Evolutionary conservation across 805 yeast species (phyloP), one percentile per base, ranked within the genome.

Genomic region (Saturnispora sekii): DNA sequence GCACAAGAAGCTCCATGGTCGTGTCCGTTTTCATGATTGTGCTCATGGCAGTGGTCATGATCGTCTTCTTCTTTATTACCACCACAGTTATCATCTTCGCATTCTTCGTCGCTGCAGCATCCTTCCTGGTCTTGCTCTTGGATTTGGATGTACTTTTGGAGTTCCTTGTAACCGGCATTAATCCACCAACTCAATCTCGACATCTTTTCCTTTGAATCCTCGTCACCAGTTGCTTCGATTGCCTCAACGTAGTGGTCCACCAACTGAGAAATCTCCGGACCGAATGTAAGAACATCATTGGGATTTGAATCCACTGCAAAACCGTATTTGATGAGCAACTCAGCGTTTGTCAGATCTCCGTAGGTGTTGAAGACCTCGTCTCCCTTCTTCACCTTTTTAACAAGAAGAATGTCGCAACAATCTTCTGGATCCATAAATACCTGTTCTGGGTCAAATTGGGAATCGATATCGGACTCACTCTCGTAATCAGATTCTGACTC

Each of bases 351-450:
- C 34, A 81, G 67, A 26, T 79, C 81, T 0, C 96, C 97, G 54
- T 88, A 89, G 0, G 93, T 79, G 62, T 86, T 88, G 67, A 79
- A 84, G 11, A 90, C 56, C 56, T 90, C 96, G 10, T 67, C 59
- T 7, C 77, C 76, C 31, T 63, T 57, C 1, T 54, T 41, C 0
- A 84, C 74, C 1, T 62, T 56, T 11, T 57, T 59, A 15, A 68
- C 65, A 2, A 81, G 55, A 0, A 75, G 68, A 11, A 88, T 76
- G 53, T 87, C 96, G 53, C 95, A 85, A 51, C 88, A 80, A 47
- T 76, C 74, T 43, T 70, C 72, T 1, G 74, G 66, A 40, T 53
- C 53, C 4, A 58, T 48, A 3, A 70, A 61, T 8, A 67, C 58
- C 2, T 45, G 49, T 21, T 48, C 53, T 30, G 50, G 58, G 29